These are phyloP conservation scores for Arabidopsis hybrid DNA, from an alignment of 441 rosid species.

Conservation along the genomic window DNA sequence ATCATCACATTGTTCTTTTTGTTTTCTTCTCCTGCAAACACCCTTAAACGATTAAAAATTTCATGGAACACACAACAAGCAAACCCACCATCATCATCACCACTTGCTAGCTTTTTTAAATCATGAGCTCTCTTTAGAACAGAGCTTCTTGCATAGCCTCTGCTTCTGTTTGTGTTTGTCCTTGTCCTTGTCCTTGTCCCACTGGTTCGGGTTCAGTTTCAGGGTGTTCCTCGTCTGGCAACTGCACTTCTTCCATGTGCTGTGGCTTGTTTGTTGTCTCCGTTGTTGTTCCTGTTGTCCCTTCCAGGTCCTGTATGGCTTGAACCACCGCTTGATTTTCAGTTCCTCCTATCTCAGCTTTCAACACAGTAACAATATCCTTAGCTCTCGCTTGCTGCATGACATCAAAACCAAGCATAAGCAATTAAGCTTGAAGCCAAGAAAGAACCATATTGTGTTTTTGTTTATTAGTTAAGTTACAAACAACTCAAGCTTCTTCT, in stretches of 20 bases:
- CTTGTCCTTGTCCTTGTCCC: conserved; percentile 21
- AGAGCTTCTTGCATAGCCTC: conserved; percentile 49
- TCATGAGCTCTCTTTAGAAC: too few species aligned
- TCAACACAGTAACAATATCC: conserved; percentile 60
- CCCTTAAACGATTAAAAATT: too few species aligned
- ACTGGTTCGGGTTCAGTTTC: not conserved
- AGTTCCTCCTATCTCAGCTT: conserved; percentile 53
- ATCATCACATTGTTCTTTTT: too few species aligned
- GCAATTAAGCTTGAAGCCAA: not conserved
- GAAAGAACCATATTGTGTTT: not conserved
- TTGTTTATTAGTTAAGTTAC: conserved; percentile 55
- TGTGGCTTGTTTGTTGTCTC: conserved; percentile 49
- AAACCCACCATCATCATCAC: too few species aligned
- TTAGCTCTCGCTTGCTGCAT: conserved; percentile 78
- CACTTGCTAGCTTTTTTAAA: too few species aligned
- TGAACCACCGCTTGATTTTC: conserved; percentile 50
- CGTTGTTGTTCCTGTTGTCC: conserved; percentile 42
- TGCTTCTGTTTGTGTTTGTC: conserved; percentile 38
- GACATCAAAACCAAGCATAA: not conserved
- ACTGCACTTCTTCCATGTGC: conserved; percentile 45
- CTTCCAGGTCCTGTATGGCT: conserved; percentile 78
- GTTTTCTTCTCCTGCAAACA: too few species aligned
- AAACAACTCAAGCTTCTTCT: conserved; percentile 65
- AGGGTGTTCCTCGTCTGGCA: conserved; percentile 27
- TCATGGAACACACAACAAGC: too few species aligned